Evolutionary conservation across 116 monocot genomes (phyloP).

Genomic region (Posidonia oceanica): DNA sequence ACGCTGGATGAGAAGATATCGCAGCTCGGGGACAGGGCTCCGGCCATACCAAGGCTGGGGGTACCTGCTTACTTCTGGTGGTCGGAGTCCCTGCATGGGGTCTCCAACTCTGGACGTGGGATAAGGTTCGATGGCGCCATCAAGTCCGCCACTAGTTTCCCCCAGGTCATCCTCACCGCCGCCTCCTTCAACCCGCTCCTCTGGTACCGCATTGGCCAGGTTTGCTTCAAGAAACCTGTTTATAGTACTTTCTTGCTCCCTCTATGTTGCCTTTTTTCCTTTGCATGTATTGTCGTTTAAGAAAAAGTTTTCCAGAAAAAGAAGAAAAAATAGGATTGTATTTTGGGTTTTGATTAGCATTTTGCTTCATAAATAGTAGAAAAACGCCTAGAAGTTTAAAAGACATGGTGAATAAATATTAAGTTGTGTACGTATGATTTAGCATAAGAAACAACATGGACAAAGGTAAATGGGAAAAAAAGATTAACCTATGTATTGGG

Average conservation of each 20-base stretch:
- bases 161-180: slow-evolving; percentile 77
- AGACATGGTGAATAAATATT: too few relatives aligned
- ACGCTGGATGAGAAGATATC: slow-evolving; percentile 71
- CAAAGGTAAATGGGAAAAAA: too few relatives aligned
- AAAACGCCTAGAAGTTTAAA: too few relatives aligned
- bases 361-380: too few relatives aligned
- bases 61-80: slow-evolving; percentile 86
- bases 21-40: slow-evolving; percentile 61
- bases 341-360: too few relatives aligned
- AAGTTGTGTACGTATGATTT: too few relatives aligned
- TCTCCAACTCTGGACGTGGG: slow-evolving; percentile 45
- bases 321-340: too few relatives aligned
- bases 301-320: too few relatives aligned
- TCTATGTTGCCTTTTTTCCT: neutral
- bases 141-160: slow-evolving; percentile 68
- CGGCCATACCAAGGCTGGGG: slow-evolving; percentile 64
- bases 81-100: slow-evolving; percentile 92
- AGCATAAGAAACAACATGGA: too few relatives aligned
- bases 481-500: too few relatives aligned
- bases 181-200: slow-evolving; percentile 61
- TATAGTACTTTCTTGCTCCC: neutral
- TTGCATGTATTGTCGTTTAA: too few relatives aligned
- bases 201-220: slow-evolving; percentile 77
- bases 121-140: slow-evolving; percentile 36
- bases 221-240: neutral